phyloP scores from a whole-genome alignment of 2,329 filamentous ascomycete species.

The Colletotrichum graminicola region DNA sequence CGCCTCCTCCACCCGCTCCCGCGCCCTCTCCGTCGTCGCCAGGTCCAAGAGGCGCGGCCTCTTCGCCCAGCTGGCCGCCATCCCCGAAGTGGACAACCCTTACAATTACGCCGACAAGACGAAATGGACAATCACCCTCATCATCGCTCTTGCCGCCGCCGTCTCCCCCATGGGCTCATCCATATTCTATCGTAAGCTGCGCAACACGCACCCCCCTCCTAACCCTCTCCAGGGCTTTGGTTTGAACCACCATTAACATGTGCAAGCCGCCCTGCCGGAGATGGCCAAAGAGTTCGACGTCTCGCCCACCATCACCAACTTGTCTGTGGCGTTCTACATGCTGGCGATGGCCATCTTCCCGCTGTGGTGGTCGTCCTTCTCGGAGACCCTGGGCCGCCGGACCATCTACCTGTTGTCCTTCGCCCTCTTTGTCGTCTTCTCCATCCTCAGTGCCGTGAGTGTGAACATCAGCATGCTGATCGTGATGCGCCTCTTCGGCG shows the following conservation, averaged over 20 bases:
- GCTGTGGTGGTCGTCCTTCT: slow-evolving; percentile 88
- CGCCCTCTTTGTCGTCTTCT: slow-evolving; percentile 77
- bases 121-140: slow-evolving; percentile 87
- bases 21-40: slow-evolving; percentile 56
- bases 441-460: slow-evolving; percentile 76
- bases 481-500: slow-evolving; percentile 78
- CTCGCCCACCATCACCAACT: slow-evolving; percentile 75
- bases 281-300: slow-evolving; percentile 73
- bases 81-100: slow-evolving; percentile 84
- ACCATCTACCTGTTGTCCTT: slow-evolving; percentile 86
- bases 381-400: slow-evolving; percentile 77
- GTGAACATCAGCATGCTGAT: slow-evolving; percentile 81
- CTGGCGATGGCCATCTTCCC: slow-evolving; percentile 86
- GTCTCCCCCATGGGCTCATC: slow-evolving; percentile 86
- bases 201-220: not conserved
- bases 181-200: slow-evolving; percentile 80
- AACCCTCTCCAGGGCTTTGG: not conserved
- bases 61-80: slow-evolving; percentile 75
- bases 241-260: slow-evolving; percentile 32
- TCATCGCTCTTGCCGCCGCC: slow-evolving; percentile 81
- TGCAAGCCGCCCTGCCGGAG: slow-evolving; percentile 74
- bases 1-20: slow-evolving; percentile 56
- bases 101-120: slow-evolving; percentile 78
- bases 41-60: slow-evolving; percentile 74
- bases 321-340: slow-evolving; percentile 86